Evolutionary conservation across 257 asterid species (phyloP), one percentile per base, ranked within the genome.

Genomic region (Agastache rugosa): DNA sequence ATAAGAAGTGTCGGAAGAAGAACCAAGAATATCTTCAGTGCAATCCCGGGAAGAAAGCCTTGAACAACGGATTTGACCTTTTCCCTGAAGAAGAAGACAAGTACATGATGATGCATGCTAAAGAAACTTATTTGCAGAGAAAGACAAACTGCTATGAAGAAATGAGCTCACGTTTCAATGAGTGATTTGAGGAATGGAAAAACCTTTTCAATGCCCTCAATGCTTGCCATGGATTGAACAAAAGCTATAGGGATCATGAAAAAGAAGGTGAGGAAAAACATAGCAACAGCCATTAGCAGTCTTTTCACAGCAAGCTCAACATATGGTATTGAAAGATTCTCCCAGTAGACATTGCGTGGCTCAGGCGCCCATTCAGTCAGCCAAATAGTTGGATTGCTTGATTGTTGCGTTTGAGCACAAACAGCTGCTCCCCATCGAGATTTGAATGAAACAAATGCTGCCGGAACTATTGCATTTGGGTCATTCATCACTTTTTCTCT

Each of bases 31-130:
- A 94, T 82, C 90, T 92, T 94, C 80, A 94, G 84, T 1, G 84
- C 97, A 56, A 94, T 90, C 22, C 98, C 98, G 0, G 98, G 98
- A 80, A 94, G 97, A 87, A 94, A 94, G 75, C 98, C 98, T 80
- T 94, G 98, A 76, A 92, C 75, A 37, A 92, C 37, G 16, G 97
- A 85, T 85, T 85, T 90, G 61, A 94, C 78, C 23, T 66, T 81
- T 29, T 71, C 71, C 85, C 98, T 93, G 85, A 80, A 85, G 75
- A 63, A 66, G 15, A 53, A 78, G 60, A 73, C 77, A 48, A 69
- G 22, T 22, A 64, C 59, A 74, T 0, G 45, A 62, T 65, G 35
- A 50, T 51, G 63, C 64, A 37, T 31, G 22, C 31, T 56, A 58
- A 25, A 69, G 68, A 51, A 62, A 59, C 20, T 58, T 25, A 27